Percentiles rank a stretch among this genome's conserved stretches.
Conservation (phyloP, 768 basidiomycete genomes). For the Lepiota venenata region DNA sequence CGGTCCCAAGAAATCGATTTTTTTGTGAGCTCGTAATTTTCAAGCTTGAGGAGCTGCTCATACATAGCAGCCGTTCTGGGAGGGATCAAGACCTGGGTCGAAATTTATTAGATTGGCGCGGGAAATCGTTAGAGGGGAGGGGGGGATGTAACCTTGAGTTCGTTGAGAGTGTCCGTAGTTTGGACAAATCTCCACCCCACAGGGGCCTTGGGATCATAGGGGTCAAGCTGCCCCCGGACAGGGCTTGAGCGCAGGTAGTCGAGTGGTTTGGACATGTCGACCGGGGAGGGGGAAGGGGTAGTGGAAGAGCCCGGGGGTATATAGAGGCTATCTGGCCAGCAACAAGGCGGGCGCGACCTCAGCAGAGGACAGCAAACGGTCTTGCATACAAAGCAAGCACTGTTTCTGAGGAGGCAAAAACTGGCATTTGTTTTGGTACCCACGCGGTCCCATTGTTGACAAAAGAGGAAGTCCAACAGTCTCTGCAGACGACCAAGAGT, state of each 20-base stretch:
- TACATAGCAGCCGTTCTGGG: constrained; percentile 66
- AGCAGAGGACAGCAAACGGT: background rate
- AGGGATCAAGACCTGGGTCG: constrained; percentile 58
- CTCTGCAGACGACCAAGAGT: too few relatives aligned
- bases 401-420: constrained; percentile 7
- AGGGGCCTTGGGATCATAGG: constrained; percentile 52
- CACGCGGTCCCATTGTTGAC: constrained; percentile 1
- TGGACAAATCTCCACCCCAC: constrained; percentile 70
- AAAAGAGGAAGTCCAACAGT: background rate
- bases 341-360: background rate
- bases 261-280: constrained; percentile 31
- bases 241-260: constrained; percentile 62
- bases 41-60: constrained; percentile 59
- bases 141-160: constrained; percentile 60
- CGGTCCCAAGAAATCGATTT: constrained; percentile 63
- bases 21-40: constrained; percentile 57
- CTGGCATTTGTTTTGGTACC: constrained; percentile 4
- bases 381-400: constrained; percentile 6
- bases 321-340: background rate
- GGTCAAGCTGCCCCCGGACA: constrained; percentile 72
- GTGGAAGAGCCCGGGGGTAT: background rate
- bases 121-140: background rate
- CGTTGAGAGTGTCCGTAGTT: constrained; percentile 72
- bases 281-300: constrained; percentile 6
- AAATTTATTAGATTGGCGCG: background rate